phyloP scores from a whole-genome alignment of 1,284 basidiomycete species.

The Puccinia coronata region DNA sequence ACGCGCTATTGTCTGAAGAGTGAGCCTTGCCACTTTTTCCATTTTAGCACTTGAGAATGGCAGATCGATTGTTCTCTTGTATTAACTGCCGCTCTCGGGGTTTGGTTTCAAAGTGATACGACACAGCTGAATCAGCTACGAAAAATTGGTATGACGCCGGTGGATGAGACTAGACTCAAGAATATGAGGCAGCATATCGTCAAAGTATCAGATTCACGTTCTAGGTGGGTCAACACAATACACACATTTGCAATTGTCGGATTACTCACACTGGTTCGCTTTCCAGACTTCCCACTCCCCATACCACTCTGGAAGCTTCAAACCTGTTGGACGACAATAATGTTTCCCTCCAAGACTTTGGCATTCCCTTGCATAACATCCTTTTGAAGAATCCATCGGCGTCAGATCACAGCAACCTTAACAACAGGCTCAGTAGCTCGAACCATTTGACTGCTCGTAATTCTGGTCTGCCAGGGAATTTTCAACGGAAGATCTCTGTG shows the following conservation, averaged over 20 bases:
- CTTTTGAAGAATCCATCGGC: conserved; percentile 69
- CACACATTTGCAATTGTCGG: conserved; percentile 43
- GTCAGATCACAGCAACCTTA: conserved; percentile 22
- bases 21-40: conserved; percentile 19
- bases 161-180: conserved; percentile 77
- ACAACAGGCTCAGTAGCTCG: conserved; percentile 30
- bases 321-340: conserved; percentile 68
- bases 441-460: conserved; percentile 10
- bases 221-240: conserved; percentile 50
- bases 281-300: conserved; percentile 65
- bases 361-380: conserved; percentile 91
- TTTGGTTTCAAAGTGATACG: conserved; percentile 67
- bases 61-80: background rate
- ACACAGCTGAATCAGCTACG: conserved; percentile 71
- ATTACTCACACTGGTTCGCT: conserved; percentile 31
- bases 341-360: conserved; percentile 75
- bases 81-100: background rate
- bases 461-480: conserved; percentile 15
- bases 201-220: conserved; percentile 57
- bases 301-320: conserved; percentile 61
- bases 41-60: background rate
- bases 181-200: conserved; percentile 82
- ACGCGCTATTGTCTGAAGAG: conserved; percentile 41
- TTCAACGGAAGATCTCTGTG: conserved; percentile 37
- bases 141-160: conserved; percentile 75